Conservation (phyloP, 176 grass and related monocot genomes). For the Avena atlantica region DNA sequence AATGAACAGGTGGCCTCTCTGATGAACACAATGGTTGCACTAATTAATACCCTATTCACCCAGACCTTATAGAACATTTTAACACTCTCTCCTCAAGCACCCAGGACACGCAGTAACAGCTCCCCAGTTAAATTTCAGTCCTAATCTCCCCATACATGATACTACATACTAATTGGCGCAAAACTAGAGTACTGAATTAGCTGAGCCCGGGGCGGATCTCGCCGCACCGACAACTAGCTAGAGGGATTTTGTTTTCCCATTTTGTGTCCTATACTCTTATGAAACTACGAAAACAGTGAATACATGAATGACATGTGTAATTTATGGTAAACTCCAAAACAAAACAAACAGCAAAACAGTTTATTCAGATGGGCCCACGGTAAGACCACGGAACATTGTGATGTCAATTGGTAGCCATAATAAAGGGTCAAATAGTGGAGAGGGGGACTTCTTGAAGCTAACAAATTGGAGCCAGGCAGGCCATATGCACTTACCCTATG, state of each 20-base stretch:
- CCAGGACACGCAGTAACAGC: not conserved
- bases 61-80: not conserved
- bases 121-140: not conserved
- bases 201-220: constrained; percentile 44
- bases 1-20: not conserved
- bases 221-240: not conserved
- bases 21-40: not conserved
- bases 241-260: constrained; percentile 2
- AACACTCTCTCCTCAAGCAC: not conserved
- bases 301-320: not conserved
- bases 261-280: not conserved
- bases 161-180: constrained; percentile 7
- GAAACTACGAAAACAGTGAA: not conserved
- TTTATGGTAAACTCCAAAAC: not conserved
- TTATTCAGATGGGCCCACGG: not conserved
- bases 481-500: constrained; percentile 7
- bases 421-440: not conserved
- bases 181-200: constrained; percentile 34
- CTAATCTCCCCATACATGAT: not conserved
- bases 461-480: constrained; percentile 22
- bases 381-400: not conserved
- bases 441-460: not conserved
- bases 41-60: not conserved
- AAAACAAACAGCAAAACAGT: constrained; percentile 3
- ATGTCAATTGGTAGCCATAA: not conserved